A percentile compares a stretch with the other conserved stretches of the same genome.
Conservation (phyloP, 805 yeast genomes). For the Ogataea dorogensis region DNA sequence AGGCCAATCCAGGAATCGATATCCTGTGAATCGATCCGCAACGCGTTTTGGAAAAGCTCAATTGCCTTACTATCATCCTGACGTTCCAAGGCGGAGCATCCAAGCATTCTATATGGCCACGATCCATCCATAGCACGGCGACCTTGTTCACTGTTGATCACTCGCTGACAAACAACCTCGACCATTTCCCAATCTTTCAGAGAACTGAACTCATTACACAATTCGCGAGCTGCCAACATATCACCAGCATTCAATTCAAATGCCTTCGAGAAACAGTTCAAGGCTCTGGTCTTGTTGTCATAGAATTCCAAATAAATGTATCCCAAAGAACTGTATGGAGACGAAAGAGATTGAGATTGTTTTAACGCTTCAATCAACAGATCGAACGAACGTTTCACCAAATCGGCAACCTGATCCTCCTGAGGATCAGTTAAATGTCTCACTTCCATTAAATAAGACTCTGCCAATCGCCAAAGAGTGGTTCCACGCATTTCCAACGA, state of each 20-base stretch:
- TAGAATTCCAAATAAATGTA: slow-evolving; percentile 58
- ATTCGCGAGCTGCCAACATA: slow-evolving; percentile 65
- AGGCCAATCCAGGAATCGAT: slow-evolving; percentile 86
- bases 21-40: slow-evolving; percentile 67
- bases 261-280: slow-evolving; percentile 84
- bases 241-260: slow-evolving; percentile 83
- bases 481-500: slow-evolving; percentile 57
- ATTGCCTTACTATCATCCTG: slow-evolving; percentile 78
- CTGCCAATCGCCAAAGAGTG: slow-evolving; percentile 72
- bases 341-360: slow-evolving; percentile 62
- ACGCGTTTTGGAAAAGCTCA: slow-evolving; percentile 83
- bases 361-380: slow-evolving; percentile 61
- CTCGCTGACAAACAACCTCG: slow-evolving; percentile 64
- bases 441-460: slow-evolving; percentile 47
- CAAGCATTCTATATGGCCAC: slow-evolving; percentile 92
- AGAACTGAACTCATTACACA: slow-evolving; percentile 68
- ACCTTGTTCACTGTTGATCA: slow-evolving; percentile 63
- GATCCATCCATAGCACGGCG: slow-evolving; percentile 48
- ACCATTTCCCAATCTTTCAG: slow-evolving; percentile 82
- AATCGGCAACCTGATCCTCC: slow-evolving; percentile 24
- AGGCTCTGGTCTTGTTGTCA: slow-evolving; percentile 64
- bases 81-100: slow-evolving; percentile 68
- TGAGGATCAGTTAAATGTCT: slow-evolving; percentile 16
- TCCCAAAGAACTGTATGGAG: slow-evolving; percentile 83
- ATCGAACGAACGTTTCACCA: slow-evolving; percentile 51